phyloP scores from a whole-genome alignment of 108 stramenopile genomes.

The Skeletonema marinoi region DNA sequence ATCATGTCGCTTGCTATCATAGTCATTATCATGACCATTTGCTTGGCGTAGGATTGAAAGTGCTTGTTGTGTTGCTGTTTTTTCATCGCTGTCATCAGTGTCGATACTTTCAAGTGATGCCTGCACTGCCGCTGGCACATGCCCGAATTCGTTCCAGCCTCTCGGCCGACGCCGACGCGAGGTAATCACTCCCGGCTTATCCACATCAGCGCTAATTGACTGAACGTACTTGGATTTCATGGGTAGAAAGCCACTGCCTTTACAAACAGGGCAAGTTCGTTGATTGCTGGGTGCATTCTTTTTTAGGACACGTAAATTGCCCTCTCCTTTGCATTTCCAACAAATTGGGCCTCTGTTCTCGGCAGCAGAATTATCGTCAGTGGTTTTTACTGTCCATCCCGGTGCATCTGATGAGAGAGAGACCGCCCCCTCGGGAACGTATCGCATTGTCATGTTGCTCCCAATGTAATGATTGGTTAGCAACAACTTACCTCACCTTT shows the following conservation, averaged over 20 bases:
- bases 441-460: conserved; percentile 13
- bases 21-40: conserved; percentile 25
- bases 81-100: background rate
- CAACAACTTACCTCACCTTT: too few species aligned
- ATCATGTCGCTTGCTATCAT: conserved; percentile 18
- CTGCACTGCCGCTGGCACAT: conserved; percentile 24
- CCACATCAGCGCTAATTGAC: background rate
- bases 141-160: conserved; percentile 41
- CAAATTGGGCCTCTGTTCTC: conserved; percentile 49
- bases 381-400: conserved; percentile 12
- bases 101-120: background rate
- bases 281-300: conserved; percentile 3
- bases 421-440: conserved; percentile 23
- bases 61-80: conserved; percentile 2
- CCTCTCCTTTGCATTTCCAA: conserved; percentile 67
- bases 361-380: background rate
- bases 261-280: conserved; percentile 50
- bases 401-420: conserved; percentile 45
- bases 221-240: conserved; percentile 32
- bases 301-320: background rate
- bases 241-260: conserved; percentile 40
- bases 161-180: conserved; percentile 16
- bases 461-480: too few species aligned
- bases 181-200: conserved; percentile 25
- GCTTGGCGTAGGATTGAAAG: conserved; percentile 22